Evolutionary conservation across 208 protist genomes (phyloP).

Genomic region (Acanthamoeba culbertsoni): DNA sequence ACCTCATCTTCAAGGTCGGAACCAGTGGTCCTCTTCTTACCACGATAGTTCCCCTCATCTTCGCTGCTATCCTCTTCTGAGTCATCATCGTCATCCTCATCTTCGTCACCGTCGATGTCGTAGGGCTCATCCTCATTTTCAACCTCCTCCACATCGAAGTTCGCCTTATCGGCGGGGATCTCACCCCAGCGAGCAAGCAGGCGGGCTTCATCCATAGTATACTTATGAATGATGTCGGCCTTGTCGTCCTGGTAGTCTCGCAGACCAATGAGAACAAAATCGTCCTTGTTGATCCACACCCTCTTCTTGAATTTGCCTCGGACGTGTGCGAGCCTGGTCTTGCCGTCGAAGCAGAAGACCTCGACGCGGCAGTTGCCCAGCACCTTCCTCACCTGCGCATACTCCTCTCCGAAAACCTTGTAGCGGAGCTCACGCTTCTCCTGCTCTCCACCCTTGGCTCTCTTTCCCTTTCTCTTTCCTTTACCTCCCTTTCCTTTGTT

Average conservation of each 20-base stretch:
- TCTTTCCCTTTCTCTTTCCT: slow-evolving; percentile 38
- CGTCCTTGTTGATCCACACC: slow-evolving; percentile 45
- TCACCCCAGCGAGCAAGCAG: not conserved
- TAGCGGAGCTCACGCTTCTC: slow-evolving; percentile 36
- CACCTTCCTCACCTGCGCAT: not conserved
- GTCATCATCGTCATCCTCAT: not conserved
- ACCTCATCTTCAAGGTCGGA: not conserved
- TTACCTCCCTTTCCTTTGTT: slow-evolving; percentile 40
- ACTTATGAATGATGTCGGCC: slow-evolving; percentile 35
- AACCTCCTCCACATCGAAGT: not conserved
- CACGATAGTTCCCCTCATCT: not conserved
- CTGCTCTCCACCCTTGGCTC: not conserved
- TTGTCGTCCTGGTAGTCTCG: slow-evolving; percentile 48
- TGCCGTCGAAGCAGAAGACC: not conserved
- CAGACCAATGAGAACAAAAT: slow-evolving; percentile 13
- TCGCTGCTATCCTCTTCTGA: not conserved
- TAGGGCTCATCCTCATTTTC: not conserved
- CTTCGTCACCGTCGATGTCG: not conserved
- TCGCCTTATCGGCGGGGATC: slow-evolving; percentile 9
- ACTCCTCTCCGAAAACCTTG: slow-evolving; percentile 33
- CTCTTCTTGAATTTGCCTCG: slow-evolving; percentile 23
- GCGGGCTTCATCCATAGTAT: not conserved
- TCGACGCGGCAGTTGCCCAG: slow-evolving; percentile 1
- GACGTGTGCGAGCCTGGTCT: not conserved
- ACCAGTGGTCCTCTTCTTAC: not conserved